A percentile compares a stretch with the other conserved stretches of the same genome.
Evolutionary conservation across 306 rosid species (phyloP).

Genomic region (Inga oerstediana): DNA sequence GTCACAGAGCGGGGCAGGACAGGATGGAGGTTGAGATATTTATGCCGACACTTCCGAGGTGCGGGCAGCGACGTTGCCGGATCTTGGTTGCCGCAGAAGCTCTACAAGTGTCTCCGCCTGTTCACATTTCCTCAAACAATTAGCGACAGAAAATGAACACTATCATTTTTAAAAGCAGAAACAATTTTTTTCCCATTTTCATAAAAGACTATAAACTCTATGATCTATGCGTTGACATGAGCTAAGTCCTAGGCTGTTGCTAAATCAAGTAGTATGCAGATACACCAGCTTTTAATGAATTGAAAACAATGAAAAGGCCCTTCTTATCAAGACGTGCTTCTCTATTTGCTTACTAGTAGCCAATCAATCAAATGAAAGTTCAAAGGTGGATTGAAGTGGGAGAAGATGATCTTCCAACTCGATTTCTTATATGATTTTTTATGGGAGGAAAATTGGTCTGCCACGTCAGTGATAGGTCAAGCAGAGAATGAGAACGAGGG

Average conservation of each 20-base stretch:
- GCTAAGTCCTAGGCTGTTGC: slow-evolving; percentile 7
- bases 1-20: slow-evolving; percentile 16
- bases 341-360: not conserved
- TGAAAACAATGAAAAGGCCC: not conserved
- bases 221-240: not conserved
- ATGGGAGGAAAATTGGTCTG: not conserved
- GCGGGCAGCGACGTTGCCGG: slow-evolving; percentile 64
- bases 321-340: not conserved
- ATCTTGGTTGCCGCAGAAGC: slow-evolving; percentile 95
- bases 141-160: slow-evolving; percentile 29
- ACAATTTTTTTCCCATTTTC: not conserved
- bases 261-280: slow-evolving; percentile 19
- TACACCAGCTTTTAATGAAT: slow-evolving; percentile 4
- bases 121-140: slow-evolving; percentile 40
- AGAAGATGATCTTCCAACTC: not conserved
- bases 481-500: not conserved
- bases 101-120: slow-evolving; percentile 94
- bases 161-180: not conserved
- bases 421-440: not conserved
- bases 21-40: slow-evolving; percentile 17
- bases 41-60: slow-evolving; percentile 49
- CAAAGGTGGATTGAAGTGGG: not conserved
- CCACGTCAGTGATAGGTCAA: not conserved
- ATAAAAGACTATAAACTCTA: not conserved
- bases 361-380: not conserved